Evolutionary conservation across 2,329 filamentous ascomycete genomes (phyloP), one percentile per base, ranked within the genome.

Genomic region (Penicillium hordei): DNA sequence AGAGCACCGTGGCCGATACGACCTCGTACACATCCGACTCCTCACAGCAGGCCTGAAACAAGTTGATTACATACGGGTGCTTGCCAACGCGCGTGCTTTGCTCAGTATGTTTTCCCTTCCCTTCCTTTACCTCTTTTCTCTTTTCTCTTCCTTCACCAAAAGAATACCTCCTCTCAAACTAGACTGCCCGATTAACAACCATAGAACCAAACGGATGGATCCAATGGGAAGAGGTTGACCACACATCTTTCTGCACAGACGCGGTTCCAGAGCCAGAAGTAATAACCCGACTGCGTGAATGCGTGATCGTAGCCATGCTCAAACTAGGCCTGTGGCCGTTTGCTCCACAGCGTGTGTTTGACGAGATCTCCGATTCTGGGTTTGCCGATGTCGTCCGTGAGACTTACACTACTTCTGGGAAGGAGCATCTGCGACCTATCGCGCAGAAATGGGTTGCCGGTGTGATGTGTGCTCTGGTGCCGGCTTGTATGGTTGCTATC

Each of bases 1-100:
- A 2, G 64, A 71, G 31, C 65, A 72, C 39, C 54, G 63, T 10
- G 66, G 61, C 1, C 63, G 62, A 31, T 74, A 71, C 38, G 72
- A 74, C 48, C 59, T 73, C 12, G 70, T 74, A 1, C 65, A 73
- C 52, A 60, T 71, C 25, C 62, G 69, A 9, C 60, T 73, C 12
- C 55, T 71, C 17, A 60, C 66, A 12, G 68, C 63, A 2, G 69
- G 69, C 21, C 48, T 73, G 9, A 68, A 67, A 27, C 60, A 66
- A 36, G 55, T 40, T 9, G 64, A 68, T 17, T 68, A 69, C 17
- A 31, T 58, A 6, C 46, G 23, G 0, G 57, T 68, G 0, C 42
- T 73, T 5, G 59, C 55, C 9, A 72, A 73, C 43, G 49, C 72
- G 3, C 58, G 66, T 5, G 61, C 60, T 13, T 33, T 73, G 1